Evolutionary conservation across 805 yeast genomes (phyloP).

Genomic region (Candida ficus): DNA sequence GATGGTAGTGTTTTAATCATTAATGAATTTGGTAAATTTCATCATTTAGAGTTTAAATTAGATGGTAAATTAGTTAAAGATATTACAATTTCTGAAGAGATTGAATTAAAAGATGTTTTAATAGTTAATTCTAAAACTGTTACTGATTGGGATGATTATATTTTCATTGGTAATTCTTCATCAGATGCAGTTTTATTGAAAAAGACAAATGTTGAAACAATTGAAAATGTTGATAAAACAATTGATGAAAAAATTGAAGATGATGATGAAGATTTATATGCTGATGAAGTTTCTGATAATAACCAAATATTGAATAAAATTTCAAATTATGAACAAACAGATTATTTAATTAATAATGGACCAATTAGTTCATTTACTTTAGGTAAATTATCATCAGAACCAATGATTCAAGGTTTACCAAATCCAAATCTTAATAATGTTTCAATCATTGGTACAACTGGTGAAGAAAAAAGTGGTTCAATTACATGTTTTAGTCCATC

Average conservation of each 20-base stretch:
- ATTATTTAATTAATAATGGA: conserved; percentile 59
- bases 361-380: conserved; percentile 66
- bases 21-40: conserved; percentile 28
- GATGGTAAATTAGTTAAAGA: conserved; percentile 35
- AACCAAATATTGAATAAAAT: conserved; percentile 17
- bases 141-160: conserved; percentile 27
- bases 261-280: conserved; percentile 20
- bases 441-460: conserved; percentile 67
- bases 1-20: conserved; percentile 33
- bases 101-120: conserved; percentile 30
- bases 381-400: conserved; percentile 54
- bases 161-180: conserved; percentile 58
- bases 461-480: conserved; percentile 50
- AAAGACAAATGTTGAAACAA: conserved; percentile 10
- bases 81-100: conserved; percentile 13
- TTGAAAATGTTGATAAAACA: conserved; percentile 9
- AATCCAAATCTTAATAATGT: conserved; percentile 66
- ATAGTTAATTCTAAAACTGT: conserved; percentile 21
- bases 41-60: conserved; percentile 25
- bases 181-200: conserved; percentile 50
- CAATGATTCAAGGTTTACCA: conserved; percentile 51
- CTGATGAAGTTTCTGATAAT: conserved; percentile 28
- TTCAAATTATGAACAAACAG: conserved; percentile 42
- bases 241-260: conserved; percentile 11
- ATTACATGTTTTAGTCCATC: conserved; percentile 62